These are phyloP conservation scores for Globisporangium okanoganense DNA, from an alignment of 352 stramenopile species.

Conservation along the genomic window DNA sequence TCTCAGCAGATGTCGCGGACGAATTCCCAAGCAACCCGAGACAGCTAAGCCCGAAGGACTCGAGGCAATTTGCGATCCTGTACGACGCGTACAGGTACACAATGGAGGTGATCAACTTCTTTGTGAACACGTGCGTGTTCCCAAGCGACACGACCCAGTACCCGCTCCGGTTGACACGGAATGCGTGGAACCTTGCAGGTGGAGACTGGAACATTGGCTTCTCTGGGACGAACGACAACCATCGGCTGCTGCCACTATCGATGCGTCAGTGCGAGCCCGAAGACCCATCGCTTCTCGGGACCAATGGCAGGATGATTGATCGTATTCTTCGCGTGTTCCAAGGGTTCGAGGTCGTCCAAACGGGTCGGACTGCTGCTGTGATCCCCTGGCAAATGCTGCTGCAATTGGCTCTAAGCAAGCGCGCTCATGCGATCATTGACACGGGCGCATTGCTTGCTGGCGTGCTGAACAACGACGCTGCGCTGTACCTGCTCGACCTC, in stretches of 20 bases:
- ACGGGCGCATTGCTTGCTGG: slow-evolving; percentile 79
- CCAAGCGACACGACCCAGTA: slow-evolving; percentile 79
- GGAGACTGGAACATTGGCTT: slow-evolving; percentile 71
- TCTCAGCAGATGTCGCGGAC: slow-evolving; percentile 15
- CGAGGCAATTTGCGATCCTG: slow-evolving; percentile 54
- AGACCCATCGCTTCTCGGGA: slow-evolving; percentile 49
- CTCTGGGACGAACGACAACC: slow-evolving; percentile 89
- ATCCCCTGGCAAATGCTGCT: slow-evolving; percentile 51
- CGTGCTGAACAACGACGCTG: slow-evolving; percentile 48
- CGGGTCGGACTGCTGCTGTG: slow-evolving; percentile 37
- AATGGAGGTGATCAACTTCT: slow-evolving; percentile 85
- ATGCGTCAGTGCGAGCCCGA: slow-evolving; percentile 62
- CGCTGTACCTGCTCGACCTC: slow-evolving; percentile 43
- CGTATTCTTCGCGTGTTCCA: slow-evolving; percentile 40
- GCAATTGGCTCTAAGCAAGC: slow-evolving; percentile 30
- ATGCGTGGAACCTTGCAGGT: slow-evolving; percentile 77
- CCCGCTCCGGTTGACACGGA: slow-evolving; percentile 56
- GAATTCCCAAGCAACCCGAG: slow-evolving; percentile 80
- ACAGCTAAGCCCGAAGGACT: slow-evolving; percentile 75
- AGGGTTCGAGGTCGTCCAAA: slow-evolving; percentile 29
- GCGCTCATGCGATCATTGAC: slow-evolving; percentile 75
- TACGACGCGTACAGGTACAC: slow-evolving; percentile 48
- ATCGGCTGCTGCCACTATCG: slow-evolving; percentile 67
- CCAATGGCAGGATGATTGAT: slow-evolving; percentile 88
- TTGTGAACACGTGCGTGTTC: slow-evolving; percentile 79